A percentile compares a stretch with the other conserved stretches of the same genome.
Conservation (phyloP, 768 basidiomycete genomes). For the Boletus pseudopeckii region DNA sequence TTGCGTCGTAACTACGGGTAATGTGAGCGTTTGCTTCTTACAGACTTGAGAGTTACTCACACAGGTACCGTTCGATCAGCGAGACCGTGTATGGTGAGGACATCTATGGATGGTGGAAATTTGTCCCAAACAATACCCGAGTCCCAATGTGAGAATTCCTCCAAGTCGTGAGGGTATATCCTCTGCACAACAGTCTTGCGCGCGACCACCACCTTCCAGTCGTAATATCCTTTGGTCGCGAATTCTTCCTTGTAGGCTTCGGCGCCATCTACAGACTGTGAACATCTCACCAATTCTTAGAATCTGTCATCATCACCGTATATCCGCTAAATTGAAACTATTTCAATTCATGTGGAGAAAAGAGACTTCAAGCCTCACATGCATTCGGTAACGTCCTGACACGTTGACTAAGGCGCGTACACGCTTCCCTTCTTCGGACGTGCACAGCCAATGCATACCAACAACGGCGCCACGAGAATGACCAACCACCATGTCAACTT, state of each 20-base stretch:
- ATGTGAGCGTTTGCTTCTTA: background rate
- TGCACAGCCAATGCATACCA: slow-evolving; percentile 66
- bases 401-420: slow-evolving; percentile 68
- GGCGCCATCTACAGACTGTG: slow-evolving; percentile 17
- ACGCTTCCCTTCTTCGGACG: slow-evolving; percentile 50
- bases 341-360: slow-evolving; percentile 4
- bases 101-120: slow-evolving; percentile 62
- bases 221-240: slow-evolving; percentile 54
- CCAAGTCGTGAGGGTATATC: slow-evolving; percentile 58
- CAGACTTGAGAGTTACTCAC: slow-evolving; percentile 39
- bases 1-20: slow-evolving; percentile 57
- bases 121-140: slow-evolving; percentile 62
- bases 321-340: slow-evolving; percentile 19
- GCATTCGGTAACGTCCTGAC: slow-evolving; percentile 77
- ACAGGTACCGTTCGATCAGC: slow-evolving; percentile 64
- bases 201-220: slow-evolving; percentile 65
- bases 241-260: slow-evolving; percentile 48
- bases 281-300: background rate
- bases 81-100: slow-evolving; percentile 78
- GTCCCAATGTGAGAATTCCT: slow-evolving; percentile 62
- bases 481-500: slow-evolving; percentile 65
- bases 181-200: slow-evolving; percentile 50
- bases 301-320: slow-evolving; percentile 20
- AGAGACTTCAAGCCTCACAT: slow-evolving; percentile 38
- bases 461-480: slow-evolving; percentile 78